A percentile compares a stretch with the other conserved stretches of the same genome.
Conservation (phyloP, 2,329 filamentous ascomycete species). For the Scedosporium aurantiacum region DNA sequence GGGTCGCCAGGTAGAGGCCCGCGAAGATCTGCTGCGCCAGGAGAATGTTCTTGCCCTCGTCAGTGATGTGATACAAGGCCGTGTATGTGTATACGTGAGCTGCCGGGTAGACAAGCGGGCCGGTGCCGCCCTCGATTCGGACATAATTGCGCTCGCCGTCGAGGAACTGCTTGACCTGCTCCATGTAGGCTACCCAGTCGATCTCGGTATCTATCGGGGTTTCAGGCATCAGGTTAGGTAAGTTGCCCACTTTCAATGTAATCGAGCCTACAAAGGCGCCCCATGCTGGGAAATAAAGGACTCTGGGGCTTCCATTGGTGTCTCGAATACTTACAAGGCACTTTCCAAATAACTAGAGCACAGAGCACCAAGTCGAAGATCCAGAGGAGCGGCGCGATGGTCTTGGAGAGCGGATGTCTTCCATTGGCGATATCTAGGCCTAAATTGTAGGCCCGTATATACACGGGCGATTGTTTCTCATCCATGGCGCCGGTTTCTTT, state of each 20-base stretch:
- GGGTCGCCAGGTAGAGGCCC: conserved; percentile 62
- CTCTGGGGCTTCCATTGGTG: neutral
- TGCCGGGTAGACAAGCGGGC: conserved; percentile 89
- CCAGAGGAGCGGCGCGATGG: conserved; percentile 51
- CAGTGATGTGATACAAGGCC: conserved; percentile 64
- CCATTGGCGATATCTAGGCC: conserved; percentile 32
- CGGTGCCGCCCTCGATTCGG: conserved; percentile 75
- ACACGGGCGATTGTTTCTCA: conserved; percentile 14
- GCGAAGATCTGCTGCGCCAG: conserved; percentile 79
- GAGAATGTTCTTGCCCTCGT: conserved; percentile 63
- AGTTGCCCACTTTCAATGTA: no score
- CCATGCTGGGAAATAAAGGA: no score
- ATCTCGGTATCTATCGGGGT: conserved; percentile 71
- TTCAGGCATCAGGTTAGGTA: neutral
- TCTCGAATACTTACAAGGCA: conserved; percentile 56
- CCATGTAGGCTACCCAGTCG: conserved; percentile 95
- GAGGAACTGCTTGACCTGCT: conserved; percentile 72
- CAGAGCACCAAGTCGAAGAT: conserved; percentile 62
- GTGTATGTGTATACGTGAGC: conserved; percentile 89
- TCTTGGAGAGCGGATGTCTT: conserved; percentile 35
- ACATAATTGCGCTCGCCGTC: conserved; percentile 82
- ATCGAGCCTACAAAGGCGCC: no score
- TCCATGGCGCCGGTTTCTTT: conserved; percentile 16
- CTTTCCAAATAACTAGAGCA: conserved; percentile 62
- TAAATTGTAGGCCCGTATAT: conserved; percentile 18